Evolutionary conservation across 208 protist genomes (phyloP).

Genomic region (Trypanosoma mega): DNA sequence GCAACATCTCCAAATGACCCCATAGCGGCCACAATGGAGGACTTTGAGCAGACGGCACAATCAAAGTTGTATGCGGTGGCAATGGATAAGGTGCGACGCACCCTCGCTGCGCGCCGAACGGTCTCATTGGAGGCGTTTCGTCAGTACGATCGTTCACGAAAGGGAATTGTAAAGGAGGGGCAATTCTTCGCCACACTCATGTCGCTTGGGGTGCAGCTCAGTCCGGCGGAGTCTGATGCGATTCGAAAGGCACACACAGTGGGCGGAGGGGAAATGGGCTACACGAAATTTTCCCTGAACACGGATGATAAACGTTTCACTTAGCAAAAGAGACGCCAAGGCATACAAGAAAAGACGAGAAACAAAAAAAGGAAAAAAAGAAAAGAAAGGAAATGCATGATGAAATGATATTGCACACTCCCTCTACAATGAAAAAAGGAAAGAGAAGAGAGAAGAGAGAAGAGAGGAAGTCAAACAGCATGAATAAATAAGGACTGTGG

Average conservation of each 20-base stretch:
- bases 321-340: constrained; percentile 12
- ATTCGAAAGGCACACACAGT: constrained; percentile 46
- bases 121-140: constrained; percentile 60
- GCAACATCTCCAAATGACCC: background rate
- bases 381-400: background rate
- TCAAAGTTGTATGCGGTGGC: constrained; percentile 29
- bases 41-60: constrained; percentile 13
- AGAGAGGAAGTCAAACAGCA: too few species aligned
- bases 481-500: too few species aligned
- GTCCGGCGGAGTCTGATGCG: constrained; percentile 52
- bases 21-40: background rate
- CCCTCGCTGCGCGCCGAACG: constrained; percentile 50
- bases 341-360: background rate
- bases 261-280: constrained; percentile 70
- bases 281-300: constrained; percentile 56
- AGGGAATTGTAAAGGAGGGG: constrained; percentile 73
- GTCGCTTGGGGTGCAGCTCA: constrained; percentile 70
- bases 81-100: constrained; percentile 47
- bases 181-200: constrained; percentile 86
- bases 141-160: constrained; percentile 78
- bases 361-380: background rate
- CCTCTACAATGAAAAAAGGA: too few species aligned
- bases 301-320: constrained; percentile 50
- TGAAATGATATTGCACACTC: too few species aligned
- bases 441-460: too few species aligned